Base-by-base conservation (phyloP, 1,139 yeast species). In the Saccharomyces hybrid region DNA sequence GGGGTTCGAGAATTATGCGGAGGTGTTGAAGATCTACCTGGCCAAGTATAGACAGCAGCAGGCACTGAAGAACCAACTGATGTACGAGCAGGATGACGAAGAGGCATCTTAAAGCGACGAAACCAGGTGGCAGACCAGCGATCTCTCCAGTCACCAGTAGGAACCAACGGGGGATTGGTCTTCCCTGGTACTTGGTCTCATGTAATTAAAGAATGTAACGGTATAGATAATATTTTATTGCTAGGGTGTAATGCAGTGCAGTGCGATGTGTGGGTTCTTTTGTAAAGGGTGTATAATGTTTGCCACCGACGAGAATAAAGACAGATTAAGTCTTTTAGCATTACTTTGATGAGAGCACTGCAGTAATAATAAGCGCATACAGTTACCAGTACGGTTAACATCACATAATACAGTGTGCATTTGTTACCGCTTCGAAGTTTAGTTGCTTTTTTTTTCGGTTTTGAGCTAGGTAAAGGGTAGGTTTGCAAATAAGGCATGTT, bases 1-100 rank as follows among this genome's bases (percentile, higher is more conserved):
- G 47, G 95, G 96, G 13, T 87, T 88, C 70, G 95, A 87, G 62
- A 86, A 86, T 66, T 88, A 86, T 65, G 83, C 91, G 1, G 95
- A 87, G 63, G 87, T 87, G 29, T 75, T 88, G 63, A 86, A 86
- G 70, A 87, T 87, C 46, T 87, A 87, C 65, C 72, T 88, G 60
- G 93, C 95, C 38, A 86, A 86, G 69, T 87, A 86, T 67, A 74
- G 95, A 69, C 88, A 86, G 68, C 89, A 85, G 64, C 91, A 86
- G 63, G 87, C 88, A 2, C 63, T 83, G 59, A 79, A 78, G 64
- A 67, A 65, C 52, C 70, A 62, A 53, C 56, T 59, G 57, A 55
- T 58, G 55, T 54, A 59, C 16, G 67, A 64, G 19, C 58, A 57
- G 23, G 58, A 54, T 29, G 55, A 53, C 25, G 44, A 38, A 8